A percentile compares a stretch with the other conserved stretches of the same genome.
Conservation (phyloP, 2,329 filamentous ascomycete genomes). For the Furcasterigmium furcatum region DNA sequence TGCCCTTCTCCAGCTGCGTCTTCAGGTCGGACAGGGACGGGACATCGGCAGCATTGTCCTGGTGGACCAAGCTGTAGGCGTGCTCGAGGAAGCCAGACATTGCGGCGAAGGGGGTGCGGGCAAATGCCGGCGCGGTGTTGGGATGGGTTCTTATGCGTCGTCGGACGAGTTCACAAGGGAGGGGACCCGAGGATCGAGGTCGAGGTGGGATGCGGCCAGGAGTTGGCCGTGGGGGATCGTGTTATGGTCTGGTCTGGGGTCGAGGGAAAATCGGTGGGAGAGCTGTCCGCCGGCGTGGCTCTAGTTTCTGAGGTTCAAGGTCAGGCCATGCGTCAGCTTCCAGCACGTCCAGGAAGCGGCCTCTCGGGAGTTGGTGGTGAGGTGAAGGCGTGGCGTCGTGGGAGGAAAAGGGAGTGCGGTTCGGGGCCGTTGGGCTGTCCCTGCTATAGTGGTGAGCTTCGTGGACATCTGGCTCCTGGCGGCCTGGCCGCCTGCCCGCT, state of each 20-base stretch:
- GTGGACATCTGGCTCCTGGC: slow-evolving; percentile 31
- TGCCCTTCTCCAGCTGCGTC: slow-evolving; percentile 90
- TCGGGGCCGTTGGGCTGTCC: slow-evolving; percentile 11
- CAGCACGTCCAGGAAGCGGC: slow-evolving; percentile 7
- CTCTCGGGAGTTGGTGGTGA: background rate
- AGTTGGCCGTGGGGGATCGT: slow-evolving; percentile 16
- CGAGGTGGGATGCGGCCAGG: slow-evolving; percentile 15
- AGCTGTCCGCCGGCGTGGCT: slow-evolving; percentile 5
- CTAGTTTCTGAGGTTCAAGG: background rate
- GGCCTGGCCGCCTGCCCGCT: slow-evolving; percentile 20
- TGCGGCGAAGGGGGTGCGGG: slow-evolving; percentile 35
- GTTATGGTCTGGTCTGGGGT: slow-evolving; percentile 15
- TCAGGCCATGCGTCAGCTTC: slow-evolving; percentile 7
- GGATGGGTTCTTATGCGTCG: slow-evolving; percentile 10
- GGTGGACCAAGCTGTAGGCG: slow-evolving; percentile 93
- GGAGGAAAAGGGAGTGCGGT: background rate
- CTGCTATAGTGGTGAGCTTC: slow-evolving; percentile 19
- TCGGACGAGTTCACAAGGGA: slow-evolving; percentile 14
- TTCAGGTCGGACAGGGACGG: slow-evolving; percentile 88
- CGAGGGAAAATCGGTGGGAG: slow-evolving; percentile 7
- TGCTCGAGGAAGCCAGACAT: slow-evolving; percentile 96
- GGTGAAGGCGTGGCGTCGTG: background rate
- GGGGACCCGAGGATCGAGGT: slow-evolving; percentile 13
- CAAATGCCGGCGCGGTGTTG: slow-evolving; percentile 14
- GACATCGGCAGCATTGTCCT: slow-evolving; percentile 94